Base-by-base conservation (phyloP, 345 rosid species). In the Eucalyptus regnans region DNA sequence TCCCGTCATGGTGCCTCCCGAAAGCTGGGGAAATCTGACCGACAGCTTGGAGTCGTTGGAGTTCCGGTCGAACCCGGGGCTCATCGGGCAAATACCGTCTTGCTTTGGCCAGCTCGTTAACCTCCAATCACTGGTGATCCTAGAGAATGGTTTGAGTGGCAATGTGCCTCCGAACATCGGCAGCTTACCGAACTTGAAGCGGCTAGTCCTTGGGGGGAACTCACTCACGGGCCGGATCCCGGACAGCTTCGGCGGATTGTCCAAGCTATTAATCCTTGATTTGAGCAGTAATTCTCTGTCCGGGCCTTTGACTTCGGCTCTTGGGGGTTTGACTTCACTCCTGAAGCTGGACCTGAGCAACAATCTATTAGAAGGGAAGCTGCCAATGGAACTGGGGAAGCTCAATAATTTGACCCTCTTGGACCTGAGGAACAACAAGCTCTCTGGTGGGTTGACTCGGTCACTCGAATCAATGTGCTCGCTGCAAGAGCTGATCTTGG, bases 271-370 rank as follows among this genome's bases (percentile, higher is more conserved):
- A 86, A 95, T 97, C 88, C 87, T 97, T 89, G 99, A 97, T 91
- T 91, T 96, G 79, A 96, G 99, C 88, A 92, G 96, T 89, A 96
- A 97, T 85, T 88, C 90, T 87, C 92, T 97, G 27, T 96, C 97
- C 2, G 99, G 98, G 58, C 86, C 91, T 16, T 89, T 96, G 90
- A 97, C 99, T 31, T 86, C 41, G 76, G 90, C 94, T 89, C 44
- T 96, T 50, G 95, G 96, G 68, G 92, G 93, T 27, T 44, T 97
- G 92, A 86, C 88, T 64, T 95, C 98, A 37, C 93, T 98, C 41
- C 90, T 97, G 92, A 98, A 98, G 93, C 96, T 97, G 80, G 99
- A 96, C 91, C 87, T 96, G 83, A 96, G 99, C 92, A 91, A 93
- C 94, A 96, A 98, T 88, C 87, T 88, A 87, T 91, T 96, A 88